Evolutionary conservation across 495 filamentous ascomycete genomes (phyloP).

Genomic region (Neurospora africana): DNA sequence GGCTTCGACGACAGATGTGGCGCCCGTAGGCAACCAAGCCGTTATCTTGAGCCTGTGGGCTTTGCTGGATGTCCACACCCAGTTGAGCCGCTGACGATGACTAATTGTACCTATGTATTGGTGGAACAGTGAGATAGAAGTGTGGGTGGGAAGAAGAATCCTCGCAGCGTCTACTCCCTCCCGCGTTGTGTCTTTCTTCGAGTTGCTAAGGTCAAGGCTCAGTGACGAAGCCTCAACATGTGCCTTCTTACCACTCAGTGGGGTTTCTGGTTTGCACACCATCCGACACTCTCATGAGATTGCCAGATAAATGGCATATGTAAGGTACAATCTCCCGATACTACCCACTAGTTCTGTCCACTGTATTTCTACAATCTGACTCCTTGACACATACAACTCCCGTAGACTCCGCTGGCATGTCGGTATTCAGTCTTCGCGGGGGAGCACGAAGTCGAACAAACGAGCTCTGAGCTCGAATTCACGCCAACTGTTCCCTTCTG

Average conservation of each 20-base stretch:
- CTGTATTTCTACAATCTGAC: neutral
- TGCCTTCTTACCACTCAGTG: neutral
- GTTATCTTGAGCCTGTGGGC: neutral
- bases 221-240: neutral
- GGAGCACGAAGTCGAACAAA: neutral
- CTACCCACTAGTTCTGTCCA: neutral
- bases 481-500: neutral
- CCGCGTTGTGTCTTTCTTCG: neutral
- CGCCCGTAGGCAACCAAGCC: neutral
- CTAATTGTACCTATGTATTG: neutral
- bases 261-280: neutral
- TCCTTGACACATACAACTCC: neutral
- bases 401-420: neutral
- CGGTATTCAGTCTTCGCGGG: neutral
- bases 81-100: neutral
- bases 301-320: neutral
- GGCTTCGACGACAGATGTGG: neutral
- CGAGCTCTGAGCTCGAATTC: neutral
- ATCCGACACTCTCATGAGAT: neutral
- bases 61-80: neutral
- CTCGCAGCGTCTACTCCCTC: neutral
- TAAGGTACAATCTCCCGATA: neutral
- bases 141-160: neutral
- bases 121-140: neutral
- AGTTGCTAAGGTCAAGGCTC: neutral